phyloP scores from a whole-genome alignment of 2,329 filamentous ascomycete genomes.

The Cytospora piceicola region DNA sequence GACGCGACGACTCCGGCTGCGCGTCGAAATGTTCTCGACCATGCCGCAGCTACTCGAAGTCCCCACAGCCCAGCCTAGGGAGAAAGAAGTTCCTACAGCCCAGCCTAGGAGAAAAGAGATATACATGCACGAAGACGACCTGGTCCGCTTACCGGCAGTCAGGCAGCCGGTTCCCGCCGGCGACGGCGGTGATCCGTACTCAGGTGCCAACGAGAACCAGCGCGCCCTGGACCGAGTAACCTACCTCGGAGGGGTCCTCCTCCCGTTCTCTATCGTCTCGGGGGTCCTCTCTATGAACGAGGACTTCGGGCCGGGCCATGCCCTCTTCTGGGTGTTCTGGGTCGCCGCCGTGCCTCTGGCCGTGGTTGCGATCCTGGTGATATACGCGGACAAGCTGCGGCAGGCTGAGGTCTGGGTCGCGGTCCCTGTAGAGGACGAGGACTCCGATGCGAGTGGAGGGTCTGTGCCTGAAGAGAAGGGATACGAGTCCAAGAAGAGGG shows the following conservation, averaged over 20 bases:
- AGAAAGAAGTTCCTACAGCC: too few species aligned
- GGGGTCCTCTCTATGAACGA: conserved; percentile 53
- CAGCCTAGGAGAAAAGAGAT: not conserved
- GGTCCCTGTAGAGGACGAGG: conserved; percentile 36
- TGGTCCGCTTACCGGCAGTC: conserved; percentile 20
- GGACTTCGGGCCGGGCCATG: conserved; percentile 46
- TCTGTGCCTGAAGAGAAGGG: not conserved
- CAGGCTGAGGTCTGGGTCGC: conserved; percentile 53
- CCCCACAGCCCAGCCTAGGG: not conserved
- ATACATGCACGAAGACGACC: not conserved
- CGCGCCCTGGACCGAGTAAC: conserved; percentile 51
- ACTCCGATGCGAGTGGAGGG: not conserved
- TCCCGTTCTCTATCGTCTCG: conserved; percentile 53
- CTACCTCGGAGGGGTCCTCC: conserved; percentile 54
- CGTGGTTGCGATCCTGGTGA: conserved; percentile 46
- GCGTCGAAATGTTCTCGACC: conserved; percentile 34
- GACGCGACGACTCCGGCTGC: conserved; percentile 38
- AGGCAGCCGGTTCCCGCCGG: conserved; percentile 14
- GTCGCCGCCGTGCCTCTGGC: conserved; percentile 45
- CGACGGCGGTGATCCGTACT: not conserved
- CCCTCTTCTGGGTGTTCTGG: conserved; percentile 55
- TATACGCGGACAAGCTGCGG: conserved; percentile 54
- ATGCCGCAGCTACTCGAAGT: conserved; percentile 26
- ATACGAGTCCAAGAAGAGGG: not conserved
- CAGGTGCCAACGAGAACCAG: conserved; percentile 40